These are phyloP conservation scores for Xylaria sp. DNA, from an alignment of 2,329 filamentous ascomycete species.

Conservation along the genomic window DNA sequence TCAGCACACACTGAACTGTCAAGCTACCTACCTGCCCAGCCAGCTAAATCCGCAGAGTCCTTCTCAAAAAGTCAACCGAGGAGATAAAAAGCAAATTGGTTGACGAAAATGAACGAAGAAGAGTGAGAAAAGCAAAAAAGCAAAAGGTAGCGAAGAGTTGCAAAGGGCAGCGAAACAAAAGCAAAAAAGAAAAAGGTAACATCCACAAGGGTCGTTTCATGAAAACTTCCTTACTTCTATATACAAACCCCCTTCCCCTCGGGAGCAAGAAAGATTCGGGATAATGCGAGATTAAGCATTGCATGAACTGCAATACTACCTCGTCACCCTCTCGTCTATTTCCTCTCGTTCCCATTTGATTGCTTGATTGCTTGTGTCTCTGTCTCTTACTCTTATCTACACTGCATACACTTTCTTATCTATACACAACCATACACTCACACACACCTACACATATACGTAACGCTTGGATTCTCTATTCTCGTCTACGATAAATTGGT, in stretches of 20 bases:
- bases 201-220: constrained; percentile 10
- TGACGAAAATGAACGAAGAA: background rate
- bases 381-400: too few species aligned
- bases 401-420: too few species aligned
- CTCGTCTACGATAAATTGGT: background rate
- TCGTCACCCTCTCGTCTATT: background rate
- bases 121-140: background rate
- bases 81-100: background rate
- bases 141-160: background rate
- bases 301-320: constrained; percentile 20
- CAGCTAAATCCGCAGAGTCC: background rate
- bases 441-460: too few species aligned
- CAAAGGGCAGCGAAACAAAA: background rate
- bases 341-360: background rate
- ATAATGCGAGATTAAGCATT: constrained; percentile 14
- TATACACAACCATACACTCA: too few species aligned
- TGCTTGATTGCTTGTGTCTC: background rate
- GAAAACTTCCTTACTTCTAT: background rate
- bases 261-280: background rate
- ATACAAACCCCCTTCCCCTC: background rate
- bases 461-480: background rate
- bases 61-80: background rate
- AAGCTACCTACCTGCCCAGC: background rate
- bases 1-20: background rate
- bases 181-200: background rate